Conservation (phyloP, 2,329 filamentous ascomycete species). For the Exophiala sp. region DNA sequence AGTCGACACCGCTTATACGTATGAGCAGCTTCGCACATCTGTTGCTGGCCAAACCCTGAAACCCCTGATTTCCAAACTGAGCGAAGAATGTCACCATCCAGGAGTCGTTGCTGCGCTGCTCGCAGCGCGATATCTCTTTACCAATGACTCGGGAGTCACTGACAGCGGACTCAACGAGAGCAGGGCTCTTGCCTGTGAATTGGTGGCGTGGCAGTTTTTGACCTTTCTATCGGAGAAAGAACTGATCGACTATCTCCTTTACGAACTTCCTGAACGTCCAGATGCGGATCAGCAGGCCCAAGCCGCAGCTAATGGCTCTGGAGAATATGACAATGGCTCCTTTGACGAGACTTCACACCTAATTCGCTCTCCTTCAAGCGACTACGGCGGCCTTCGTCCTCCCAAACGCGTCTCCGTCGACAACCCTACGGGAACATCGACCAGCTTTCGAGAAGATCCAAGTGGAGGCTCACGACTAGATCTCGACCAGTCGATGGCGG, state of each 20-base stretch:
- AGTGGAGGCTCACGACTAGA: conserved; percentile 41
- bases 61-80: conserved; percentile 38
- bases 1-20: conserved; percentile 42
- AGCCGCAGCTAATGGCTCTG: conserved; percentile 6
- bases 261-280: conserved; percentile 44
- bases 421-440: conserved; percentile 6
- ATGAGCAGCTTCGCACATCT: conserved; percentile 43
- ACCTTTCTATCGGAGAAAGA: conserved; percentile 55
- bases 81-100: conserved; percentile 42
- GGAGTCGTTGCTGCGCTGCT: conserved; percentile 49
- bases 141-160: conserved; percentile 44
- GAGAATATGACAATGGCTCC: background rate
- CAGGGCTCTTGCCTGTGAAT: conserved; percentile 57
- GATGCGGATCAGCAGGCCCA: conserved; percentile 11
- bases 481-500: conserved; percentile 68
- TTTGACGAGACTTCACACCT: conserved; percentile 34
- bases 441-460: conserved; percentile 8
- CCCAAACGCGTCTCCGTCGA: conserved; percentile 17
- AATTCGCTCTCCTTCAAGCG: conserved; percentile 20
- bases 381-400: conserved; percentile 13
- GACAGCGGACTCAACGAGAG: conserved; percentile 56
- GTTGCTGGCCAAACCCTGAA: conserved; percentile 37
- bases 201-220: conserved; percentile 61
- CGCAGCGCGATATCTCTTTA: conserved; percentile 58
- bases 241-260: conserved; percentile 55